These are phyloP conservation scores for Penicillium paradoxum DNA, from an alignment of 495 filamentous ascomycete species.

Conservation along the genomic window DNA sequence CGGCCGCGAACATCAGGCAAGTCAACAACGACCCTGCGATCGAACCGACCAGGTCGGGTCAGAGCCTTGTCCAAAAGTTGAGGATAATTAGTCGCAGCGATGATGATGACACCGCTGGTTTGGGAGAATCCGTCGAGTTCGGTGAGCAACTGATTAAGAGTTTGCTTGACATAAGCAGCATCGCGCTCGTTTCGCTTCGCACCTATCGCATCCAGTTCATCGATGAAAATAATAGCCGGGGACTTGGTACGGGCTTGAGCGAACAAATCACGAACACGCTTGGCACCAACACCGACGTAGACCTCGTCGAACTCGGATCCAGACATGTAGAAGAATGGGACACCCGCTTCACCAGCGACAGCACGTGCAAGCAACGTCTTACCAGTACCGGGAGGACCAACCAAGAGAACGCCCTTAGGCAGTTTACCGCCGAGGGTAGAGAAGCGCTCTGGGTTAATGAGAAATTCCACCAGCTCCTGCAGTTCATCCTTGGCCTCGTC, in stretches of 20 bases:
- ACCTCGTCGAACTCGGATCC: constrained; percentile 98
- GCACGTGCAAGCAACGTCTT: constrained; percentile 97
- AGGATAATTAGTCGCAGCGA: constrained; percentile 95
- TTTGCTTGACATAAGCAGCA: constrained; percentile 94
- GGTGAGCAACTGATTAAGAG: constrained; percentile 94
- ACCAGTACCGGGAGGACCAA: constrained; percentile 94
- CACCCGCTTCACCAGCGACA: constrained; percentile 93
- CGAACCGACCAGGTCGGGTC: constrained; percentile 90
- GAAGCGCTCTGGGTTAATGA: constrained; percentile 88
- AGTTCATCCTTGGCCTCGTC: constrained; percentile 98
- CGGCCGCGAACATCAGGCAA: constrained; percentile 94
- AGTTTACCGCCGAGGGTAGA: constrained; percentile 89
- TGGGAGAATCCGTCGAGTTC: constrained; percentile 97
- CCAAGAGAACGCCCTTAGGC: constrained; percentile 91
- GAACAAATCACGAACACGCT: constrained; percentile 97
- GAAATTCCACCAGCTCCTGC: constrained; percentile 92
- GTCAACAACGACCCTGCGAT: constrained; percentile 81
- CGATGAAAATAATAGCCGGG: constrained; percentile 96
- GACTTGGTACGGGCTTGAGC: constrained; percentile 78
- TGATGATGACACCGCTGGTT: constrained; percentile 86
- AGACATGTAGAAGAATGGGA: constrained; percentile 99
- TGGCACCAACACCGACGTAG: constrained; percentile 96
- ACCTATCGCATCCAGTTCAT: constrained; percentile 94
- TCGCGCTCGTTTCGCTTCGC: constrained; percentile 90
- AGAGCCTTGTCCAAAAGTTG: constrained; percentile 90